Evolutionary conservation across 495 filamentous ascomycete species (phyloP).

Genomic region (Evernia prunastri): DNA sequence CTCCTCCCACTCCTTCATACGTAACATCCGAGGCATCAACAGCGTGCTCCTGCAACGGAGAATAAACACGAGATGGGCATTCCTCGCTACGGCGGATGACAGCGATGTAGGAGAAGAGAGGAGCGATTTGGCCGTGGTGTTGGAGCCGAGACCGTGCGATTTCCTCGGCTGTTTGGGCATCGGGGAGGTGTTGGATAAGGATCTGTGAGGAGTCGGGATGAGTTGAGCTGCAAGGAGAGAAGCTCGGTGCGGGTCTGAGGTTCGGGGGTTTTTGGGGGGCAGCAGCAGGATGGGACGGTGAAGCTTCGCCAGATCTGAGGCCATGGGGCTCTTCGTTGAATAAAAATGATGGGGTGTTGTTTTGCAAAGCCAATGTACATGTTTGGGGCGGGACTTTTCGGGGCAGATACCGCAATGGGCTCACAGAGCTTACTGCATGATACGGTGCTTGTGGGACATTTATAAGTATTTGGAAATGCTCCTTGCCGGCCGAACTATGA

Average conservation of each 20-base stretch:
- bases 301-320: too few relatives aligned
- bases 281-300: too few relatives aligned
- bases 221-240: neutral
- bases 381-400: neutral
- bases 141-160: conserved; percentile 24
- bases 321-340: neutral
- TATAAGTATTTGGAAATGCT: neutral
- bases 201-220: neutral
- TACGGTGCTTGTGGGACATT: neutral
- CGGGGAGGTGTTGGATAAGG: conserved; percentile 22
- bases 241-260: neutral
- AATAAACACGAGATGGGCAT: conserved; percentile 1
- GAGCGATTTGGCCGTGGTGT: conserved; percentile 7
- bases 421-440: neutral
- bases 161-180: conserved; percentile 17
- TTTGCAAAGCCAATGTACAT: neutral
- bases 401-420: neutral
- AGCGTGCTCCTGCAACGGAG: conserved; percentile 16
- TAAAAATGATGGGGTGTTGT: neutral
- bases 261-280: neutral
- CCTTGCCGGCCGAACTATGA: neutral
- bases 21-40: conserved; percentile 23
- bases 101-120: neutral
- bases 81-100: neutral
- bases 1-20: conserved; percentile 31